Evolutionary conservation across 2,329 filamentous ascomycete genomes (phyloP).

Genomic region (Fusarium sp.): DNA sequence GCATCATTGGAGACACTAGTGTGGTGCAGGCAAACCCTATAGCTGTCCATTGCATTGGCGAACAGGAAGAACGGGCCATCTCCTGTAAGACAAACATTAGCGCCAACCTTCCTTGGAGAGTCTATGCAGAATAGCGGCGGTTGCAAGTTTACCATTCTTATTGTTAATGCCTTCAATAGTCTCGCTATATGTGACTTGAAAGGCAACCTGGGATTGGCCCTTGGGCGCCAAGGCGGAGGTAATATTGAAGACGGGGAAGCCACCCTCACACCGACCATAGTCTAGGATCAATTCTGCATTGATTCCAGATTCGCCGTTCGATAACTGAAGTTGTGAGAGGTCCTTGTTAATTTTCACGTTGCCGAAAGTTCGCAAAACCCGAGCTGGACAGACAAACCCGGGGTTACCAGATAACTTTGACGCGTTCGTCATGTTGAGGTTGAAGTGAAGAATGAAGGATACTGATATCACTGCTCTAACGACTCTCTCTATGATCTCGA

Average conservation of each 20-base stretch:
- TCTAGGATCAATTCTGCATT: constrained; percentile 1
- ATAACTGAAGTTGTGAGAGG: too few species aligned
- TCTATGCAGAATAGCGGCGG: too few species aligned
- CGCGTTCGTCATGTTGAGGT: too few species aligned
- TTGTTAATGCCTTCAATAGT: neutral
- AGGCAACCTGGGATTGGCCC: neutral
- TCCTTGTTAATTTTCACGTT: fast-evolving
- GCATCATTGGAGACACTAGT: neutral
- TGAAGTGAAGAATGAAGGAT: too few species aligned
- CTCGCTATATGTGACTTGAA: constrained; percentile 7
- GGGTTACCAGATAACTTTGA: neutral
- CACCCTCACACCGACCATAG: constrained; percentile 10
- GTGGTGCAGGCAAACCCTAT: neutral
- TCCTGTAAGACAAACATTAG: neutral
- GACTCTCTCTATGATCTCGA: too few species aligned
- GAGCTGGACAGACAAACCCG: neutral
- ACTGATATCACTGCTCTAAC: too few species aligned
- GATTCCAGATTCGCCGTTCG: too few species aligned
- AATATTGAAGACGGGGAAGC: constrained; percentile 1
- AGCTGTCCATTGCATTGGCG: constrained; percentile 12
- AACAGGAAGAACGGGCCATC: constrained; percentile 18
- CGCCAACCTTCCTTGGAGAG: too few species aligned
- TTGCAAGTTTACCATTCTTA: neutral
- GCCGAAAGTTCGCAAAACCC: neutral
- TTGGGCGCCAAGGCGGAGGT: neutral